phyloP scores from a whole-genome alignment of 495 filamentous ascomycete species.

The Symbiotaphrina buchneri region DNA sequence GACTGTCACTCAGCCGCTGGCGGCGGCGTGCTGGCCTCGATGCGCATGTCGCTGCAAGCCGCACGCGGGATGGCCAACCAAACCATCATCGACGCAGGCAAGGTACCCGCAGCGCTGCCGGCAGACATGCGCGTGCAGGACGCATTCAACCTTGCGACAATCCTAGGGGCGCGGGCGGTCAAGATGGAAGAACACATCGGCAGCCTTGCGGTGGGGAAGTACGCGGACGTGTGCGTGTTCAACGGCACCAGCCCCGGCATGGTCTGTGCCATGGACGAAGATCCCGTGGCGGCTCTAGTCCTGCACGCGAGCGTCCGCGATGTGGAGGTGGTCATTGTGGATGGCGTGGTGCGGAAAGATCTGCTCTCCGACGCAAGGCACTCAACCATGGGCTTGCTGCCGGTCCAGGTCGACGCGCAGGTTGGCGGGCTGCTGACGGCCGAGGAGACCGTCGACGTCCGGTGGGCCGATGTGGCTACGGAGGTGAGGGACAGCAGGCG shows the following conservation, averaged over 20 bases:
- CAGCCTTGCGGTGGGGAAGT: conserved; percentile 18
- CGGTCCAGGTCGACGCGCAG: no score
- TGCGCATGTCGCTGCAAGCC: conserved; percentile 18
- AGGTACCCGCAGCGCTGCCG: conserved; percentile 15
- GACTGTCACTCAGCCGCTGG: conserved; percentile 23
- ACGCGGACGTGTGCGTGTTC: conserved; percentile 28
- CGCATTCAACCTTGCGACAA: conserved; percentile 24
- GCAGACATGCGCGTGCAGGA: conserved; percentile 23
- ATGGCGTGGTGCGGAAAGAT: conserved; percentile 20
- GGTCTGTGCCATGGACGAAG: no score
- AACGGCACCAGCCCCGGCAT: conserved; percentile 19
- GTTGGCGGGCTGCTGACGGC: no score
- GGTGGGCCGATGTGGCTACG: no score
- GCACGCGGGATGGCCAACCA: conserved; percentile 12
- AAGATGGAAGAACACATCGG: conserved; percentile 21
- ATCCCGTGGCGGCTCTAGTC: conserved; percentile 27
- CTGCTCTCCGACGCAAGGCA: no score
- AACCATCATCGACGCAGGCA: conserved; percentile 12
- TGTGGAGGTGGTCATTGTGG: conserved; percentile 22
- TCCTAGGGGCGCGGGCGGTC: conserved; percentile 21
- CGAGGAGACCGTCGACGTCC: no score
- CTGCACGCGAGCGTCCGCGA: conserved; percentile 24
- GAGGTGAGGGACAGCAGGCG: no score
- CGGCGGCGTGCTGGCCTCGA: conserved; percentile 19
- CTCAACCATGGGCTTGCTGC: no score